Evolutionary conservation across 2,329 filamentous ascomycete species (phyloP).

Genomic region (Aspergillus melleus): DNA sequence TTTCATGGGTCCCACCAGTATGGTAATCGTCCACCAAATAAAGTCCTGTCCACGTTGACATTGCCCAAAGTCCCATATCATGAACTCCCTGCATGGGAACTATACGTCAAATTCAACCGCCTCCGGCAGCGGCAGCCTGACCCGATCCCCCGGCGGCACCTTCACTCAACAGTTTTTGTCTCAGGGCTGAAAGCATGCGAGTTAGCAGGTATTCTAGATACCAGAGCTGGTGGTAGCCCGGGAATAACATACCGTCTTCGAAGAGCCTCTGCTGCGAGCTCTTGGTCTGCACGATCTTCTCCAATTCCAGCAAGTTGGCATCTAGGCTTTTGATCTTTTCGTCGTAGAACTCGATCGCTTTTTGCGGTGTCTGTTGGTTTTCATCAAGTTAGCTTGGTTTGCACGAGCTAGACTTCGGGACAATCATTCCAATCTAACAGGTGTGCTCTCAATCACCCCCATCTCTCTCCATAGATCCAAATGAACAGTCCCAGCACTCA

Average conservation of each 20-base stretch:
- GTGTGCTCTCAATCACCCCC: too few species aligned
- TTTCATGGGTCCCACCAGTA: neutral
- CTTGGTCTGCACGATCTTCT: slow-evolving; percentile 71
- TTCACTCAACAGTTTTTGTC: slow-evolving; percentile 53
- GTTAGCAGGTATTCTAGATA: slow-evolving; percentile 18
- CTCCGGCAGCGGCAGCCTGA: slow-evolving; percentile 30
- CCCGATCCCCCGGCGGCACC: slow-evolving; percentile 36
- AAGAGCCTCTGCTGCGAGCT: slow-evolving; percentile 80
- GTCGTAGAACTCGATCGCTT: slow-evolving; percentile 67
- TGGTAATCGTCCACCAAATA: neutral
- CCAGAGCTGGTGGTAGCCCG: neutral
- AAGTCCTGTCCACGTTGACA: neutral
- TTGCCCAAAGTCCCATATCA: neutral
- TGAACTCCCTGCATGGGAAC: neutral
- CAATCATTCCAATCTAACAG: too few species aligned
- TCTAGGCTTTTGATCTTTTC: slow-evolving; percentile 67
- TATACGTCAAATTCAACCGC: slow-evolving; percentile 11
- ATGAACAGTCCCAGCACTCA: too few species aligned
- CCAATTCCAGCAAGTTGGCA: slow-evolving; percentile 65
- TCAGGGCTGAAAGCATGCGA: slow-evolving; percentile 42
- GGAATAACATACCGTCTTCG: slow-evolving; percentile 70
- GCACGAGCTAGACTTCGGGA: neutral
- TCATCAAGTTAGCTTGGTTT: slow-evolving; percentile 7
- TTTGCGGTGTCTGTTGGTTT: slow-evolving; percentile 49
- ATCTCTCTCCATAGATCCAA: too few species aligned